Base-by-base conservation (phyloP, 208 protist species). In the Leishmania turanica region DNA sequence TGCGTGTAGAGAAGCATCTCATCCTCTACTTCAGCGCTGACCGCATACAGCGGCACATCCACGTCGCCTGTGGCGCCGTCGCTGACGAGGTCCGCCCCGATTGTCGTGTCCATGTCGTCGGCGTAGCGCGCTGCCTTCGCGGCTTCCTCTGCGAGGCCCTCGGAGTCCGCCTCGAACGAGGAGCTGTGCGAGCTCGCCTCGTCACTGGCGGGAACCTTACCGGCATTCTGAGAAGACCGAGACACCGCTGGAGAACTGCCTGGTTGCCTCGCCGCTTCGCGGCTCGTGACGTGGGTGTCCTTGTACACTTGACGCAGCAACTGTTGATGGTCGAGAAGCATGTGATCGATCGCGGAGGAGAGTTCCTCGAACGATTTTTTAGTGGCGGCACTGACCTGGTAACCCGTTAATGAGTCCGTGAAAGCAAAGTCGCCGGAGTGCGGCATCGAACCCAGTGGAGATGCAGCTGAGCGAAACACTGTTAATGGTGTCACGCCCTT, bases 251-350 rank as follows among this genome's bases (percentile, higher is more conserved):
- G 40, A 47, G 3, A 34, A 2, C 21, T 5, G 24, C 21, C 68
- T n/a, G 42, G 17, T 31, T 72, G 40, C 40, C 68, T 13, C 15
- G 24, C 24, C 80, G 73, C 31, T 68, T 49, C 37, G 27, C 64
- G 2, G 21, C 42, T 47, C 45, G 76, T 45, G 19, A 9, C 66
- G 3, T n/a, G 56, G 53, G 73, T 79, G 42, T 89, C 83, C 68
- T 89, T 90, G 49, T 88, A 75, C 49, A 97, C 90, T 62, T 87
- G 72, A 15, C 90, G 78, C 21, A 97, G 78, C 34, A 96, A 80
- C 21, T 82, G 78, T 71, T 92, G 89, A 69, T 95, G 90, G 60
- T 95, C 92, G 27, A 85, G 87, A 58, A 97, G 86, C 94, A 97
- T 97, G 62, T 87, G 42, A 58, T 96, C 91, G 9, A 97, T 82